Base-by-base conservation (phyloP, 2,329 filamentous ascomycete genomes). In the Claviceps lovelessii region DNA sequence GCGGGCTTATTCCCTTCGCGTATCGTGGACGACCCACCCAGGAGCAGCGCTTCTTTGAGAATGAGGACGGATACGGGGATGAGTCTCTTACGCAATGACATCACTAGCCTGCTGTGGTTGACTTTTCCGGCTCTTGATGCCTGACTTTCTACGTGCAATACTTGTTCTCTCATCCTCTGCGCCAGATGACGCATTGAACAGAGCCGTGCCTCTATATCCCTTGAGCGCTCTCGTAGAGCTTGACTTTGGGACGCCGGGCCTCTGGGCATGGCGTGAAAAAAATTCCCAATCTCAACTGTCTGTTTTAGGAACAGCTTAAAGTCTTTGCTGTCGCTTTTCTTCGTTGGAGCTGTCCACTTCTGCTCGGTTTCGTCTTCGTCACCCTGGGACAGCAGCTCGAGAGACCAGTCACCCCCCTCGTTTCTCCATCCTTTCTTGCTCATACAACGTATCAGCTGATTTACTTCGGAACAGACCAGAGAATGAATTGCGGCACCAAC, bases 1-100 rank as follows among this genome's bases (percentile, higher is more conserved):
- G 42, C 31, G 5, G 50, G 58, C 37, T 23, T 37, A n/a, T 29
- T 11, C 29, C n/a, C 29, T 5, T n/a, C n/a, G 6, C 23, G 1
- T 15, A 13, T 37, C 8, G 15, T 49, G 35, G 33, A 51, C 41
- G 11, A 59, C 52, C 29, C 62, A 60, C 58, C 56, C 39, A 62
- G 11, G 41, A 66, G 50, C 15, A 58, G 63, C 0, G 51, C 51
- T 37, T 59, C 57, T 42, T 58, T 60, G 7, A 67, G 44, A 4
- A 59, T 29, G 8, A 65, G 37, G 17, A 65, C 55, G 7, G 65
- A 52, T 54, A 64, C 58, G 3, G 65, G 65, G 5, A 67, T 60
- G 13, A 67, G 60, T 11, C 49, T 58, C 9, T 28, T 50, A 33
- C 53, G 55, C 8, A 66, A 46, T 13, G 53, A 56, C 2, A 48